These are phyloP conservation scores for Paxillus ammoniavirescens DNA, from an alignment of 768 basidiomycete species.

Conservation along the genomic window DNA sequence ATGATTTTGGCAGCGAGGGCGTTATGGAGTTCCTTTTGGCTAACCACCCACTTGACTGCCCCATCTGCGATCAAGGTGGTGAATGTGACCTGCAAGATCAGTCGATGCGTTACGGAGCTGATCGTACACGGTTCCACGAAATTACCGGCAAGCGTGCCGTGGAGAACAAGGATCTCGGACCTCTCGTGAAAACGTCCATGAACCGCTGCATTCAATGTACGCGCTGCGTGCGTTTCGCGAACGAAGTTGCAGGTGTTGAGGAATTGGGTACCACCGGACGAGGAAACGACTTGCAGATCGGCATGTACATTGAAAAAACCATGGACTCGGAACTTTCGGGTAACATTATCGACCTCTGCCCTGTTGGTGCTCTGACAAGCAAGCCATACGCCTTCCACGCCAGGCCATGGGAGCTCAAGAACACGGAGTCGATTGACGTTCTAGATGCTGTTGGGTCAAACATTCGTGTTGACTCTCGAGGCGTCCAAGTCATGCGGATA, in stretches of 20 bases:
- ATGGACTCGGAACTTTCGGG: constrained; percentile 98
- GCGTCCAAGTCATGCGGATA: constrained; percentile 95
- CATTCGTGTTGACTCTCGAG: constrained; percentile 93
- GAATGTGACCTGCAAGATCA: constrained; percentile 99
- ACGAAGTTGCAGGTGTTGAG: constrained; percentile 98
- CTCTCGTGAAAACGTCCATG: constrained; percentile 98
- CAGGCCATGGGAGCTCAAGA: constrained; percentile 98
- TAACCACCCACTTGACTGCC: constrained; percentile 98
- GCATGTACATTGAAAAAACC: constrained; percentile 96
- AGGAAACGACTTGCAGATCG: constrained; percentile 98
- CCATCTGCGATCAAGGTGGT: constrained; percentile 98
- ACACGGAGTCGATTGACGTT: constrained; percentile 94
- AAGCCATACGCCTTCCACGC: constrained; percentile 99
- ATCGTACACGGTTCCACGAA: constrained; percentile 97
- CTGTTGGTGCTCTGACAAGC: constrained; percentile 96
- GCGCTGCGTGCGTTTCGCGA: constrained; percentile 97
- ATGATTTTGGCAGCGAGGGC: constrained; percentile 63
- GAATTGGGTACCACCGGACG: constrained; percentile 96
- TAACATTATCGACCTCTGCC: constrained; percentile 96
- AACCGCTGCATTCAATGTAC: constrained; percentile 99
- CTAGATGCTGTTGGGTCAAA: constrained; percentile 95
- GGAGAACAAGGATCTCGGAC: constrained; percentile 97
- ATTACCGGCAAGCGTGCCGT: constrained; percentile 97
- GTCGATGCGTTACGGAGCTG: constrained; percentile 98
- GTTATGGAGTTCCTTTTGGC: constrained; percentile 99